Evolutionary conservation across 495 filamentous ascomycete species (phyloP).

Genomic region (Aspergillus coremiiformis): DNA sequence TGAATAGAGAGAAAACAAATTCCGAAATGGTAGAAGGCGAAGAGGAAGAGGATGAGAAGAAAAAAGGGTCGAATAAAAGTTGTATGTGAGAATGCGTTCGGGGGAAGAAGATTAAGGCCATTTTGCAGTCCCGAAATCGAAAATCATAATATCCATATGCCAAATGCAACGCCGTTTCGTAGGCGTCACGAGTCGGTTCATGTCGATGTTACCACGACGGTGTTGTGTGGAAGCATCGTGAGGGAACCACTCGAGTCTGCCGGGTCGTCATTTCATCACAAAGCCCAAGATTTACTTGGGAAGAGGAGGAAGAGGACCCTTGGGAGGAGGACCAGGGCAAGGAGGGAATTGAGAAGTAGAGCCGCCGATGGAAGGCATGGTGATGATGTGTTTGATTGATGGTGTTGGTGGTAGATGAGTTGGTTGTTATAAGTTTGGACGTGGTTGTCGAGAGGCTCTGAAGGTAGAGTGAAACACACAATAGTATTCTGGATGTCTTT

Average conservation of each 20-base stretch:
- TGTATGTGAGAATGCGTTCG: constrained; percentile 7
- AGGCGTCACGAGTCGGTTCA: constrained; percentile 18
- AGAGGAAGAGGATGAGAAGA: constrained; percentile 4
- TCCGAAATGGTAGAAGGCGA: constrained; percentile 14
- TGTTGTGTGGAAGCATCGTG: neutral
- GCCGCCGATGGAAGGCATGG: constrained; percentile 62
- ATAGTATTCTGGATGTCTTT: neutral
- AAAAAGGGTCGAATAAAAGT: constrained; percentile 13
- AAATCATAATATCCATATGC: constrained; percentile 31
- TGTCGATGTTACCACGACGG: constrained; percentile 1
- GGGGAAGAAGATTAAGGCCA: constrained; percentile 16
- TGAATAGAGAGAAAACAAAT: constrained; percentile 1
- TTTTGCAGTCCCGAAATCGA: constrained; percentile 18
- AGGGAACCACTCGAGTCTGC: constrained; percentile 19
- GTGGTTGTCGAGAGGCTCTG: neutral
- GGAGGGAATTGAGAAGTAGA: constrained; percentile 62
- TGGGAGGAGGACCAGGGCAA: constrained; percentile 78
- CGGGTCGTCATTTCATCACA: constrained; percentile 37
- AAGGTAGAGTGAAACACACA: neutral
- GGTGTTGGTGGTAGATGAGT: constrained; percentile 1
- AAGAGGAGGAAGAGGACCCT: constrained; percentile 73
- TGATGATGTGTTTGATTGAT: constrained; percentile 17
- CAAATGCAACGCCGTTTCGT: constrained; percentile 14
- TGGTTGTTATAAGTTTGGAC: neutral
- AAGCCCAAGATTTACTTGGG: constrained; percentile 52